phyloP scores from a whole-genome alignment of 208 protist genomes.

The Phytomonas serpens region DNA sequence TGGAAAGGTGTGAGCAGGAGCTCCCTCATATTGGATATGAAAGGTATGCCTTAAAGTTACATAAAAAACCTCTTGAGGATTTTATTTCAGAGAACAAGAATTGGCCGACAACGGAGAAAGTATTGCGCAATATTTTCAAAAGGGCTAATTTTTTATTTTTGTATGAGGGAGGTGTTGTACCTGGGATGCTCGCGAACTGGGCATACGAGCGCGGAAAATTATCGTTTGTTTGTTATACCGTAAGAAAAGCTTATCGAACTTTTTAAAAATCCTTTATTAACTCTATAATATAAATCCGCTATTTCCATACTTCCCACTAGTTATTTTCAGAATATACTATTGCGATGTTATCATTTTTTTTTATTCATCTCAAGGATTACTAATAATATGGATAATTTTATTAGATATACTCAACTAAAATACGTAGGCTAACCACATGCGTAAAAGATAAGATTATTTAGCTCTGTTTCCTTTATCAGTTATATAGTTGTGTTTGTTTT shows the following conservation, averaged over 20 bases:
- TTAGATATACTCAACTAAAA: not conserved
- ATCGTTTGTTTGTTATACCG: not conserved
- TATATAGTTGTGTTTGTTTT: not conserved
- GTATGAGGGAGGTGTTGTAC: not conserved
- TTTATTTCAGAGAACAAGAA: not conserved
- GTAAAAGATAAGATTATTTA: not conserved
- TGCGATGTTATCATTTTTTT: not conserved
- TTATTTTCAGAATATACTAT: not conserved
- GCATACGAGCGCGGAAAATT: not conserved
- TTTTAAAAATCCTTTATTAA: not conserved
- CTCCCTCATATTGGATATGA: not conserved
- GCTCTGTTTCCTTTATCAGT: not conserved
- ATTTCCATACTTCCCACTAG: not conserved
- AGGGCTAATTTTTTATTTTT: conserved; percentile 8
- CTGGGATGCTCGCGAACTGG: not conserved
- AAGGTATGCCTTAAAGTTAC: not conserved
- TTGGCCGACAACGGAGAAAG: not conserved
- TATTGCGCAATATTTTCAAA: not conserved
- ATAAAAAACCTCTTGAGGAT: not conserved
- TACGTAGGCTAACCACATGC: not conserved
- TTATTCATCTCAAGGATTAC: not conserved
- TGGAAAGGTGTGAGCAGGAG: not conserved
- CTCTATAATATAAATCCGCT: not conserved
- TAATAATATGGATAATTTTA: not conserved
- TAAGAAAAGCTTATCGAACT: not conserved